Evolutionary conservation across 2,329 filamentous ascomycete genomes (phyloP), one percentile per base, ranked within the genome.

Genomic region (Botryotinia narcissicola): DNA sequence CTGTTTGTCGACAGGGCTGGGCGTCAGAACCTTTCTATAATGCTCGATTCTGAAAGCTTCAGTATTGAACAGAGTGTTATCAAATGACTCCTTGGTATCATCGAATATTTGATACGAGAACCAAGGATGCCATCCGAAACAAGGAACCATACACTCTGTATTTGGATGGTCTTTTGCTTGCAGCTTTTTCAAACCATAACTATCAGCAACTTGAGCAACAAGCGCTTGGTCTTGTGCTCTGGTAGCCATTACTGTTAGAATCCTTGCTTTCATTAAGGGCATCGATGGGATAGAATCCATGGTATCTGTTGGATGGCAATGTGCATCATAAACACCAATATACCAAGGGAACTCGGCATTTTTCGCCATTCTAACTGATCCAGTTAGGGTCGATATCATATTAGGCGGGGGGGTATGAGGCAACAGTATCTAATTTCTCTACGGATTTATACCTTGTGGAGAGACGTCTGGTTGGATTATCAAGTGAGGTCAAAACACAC

Each of bases 111-210:
- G 90, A 81, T 95, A 86, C 1, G 92, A 92, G 81, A 95, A 95
- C 93, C 93, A 96, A 1, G 93, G 93, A 80, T 96, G 93, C 92
- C 93, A 95, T 32, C 93, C 93, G 82, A 95, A 95, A n/a, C 90
- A 89, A 0, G 93, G 92, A 5, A 95, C 78, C 37, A 91, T 80
- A 74, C 84, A 85, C 73, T 84, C 82, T 40, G 75, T 64, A 69
- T 48, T 71, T 64, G 78, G 70, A 29, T 78, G 73, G 4, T 78
- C 72, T 75, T 79, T 81, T 29, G 77, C 57, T 22, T 81, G 79
- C 40, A 62, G 73, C 72, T 51, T 78, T 40, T 78, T 79, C 66
- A 91, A 80, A 51, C 87, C 87, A 77, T 90, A 85, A 22, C 84
- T 79, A 6, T 85, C 83, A 44, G 92, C 90, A 42, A 91, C 85